These are phyloP conservation scores for Claviceps citrina DNA, from an alignment of 2,329 filamentous ascomycete genomes.

Conservation along the genomic window DNA sequence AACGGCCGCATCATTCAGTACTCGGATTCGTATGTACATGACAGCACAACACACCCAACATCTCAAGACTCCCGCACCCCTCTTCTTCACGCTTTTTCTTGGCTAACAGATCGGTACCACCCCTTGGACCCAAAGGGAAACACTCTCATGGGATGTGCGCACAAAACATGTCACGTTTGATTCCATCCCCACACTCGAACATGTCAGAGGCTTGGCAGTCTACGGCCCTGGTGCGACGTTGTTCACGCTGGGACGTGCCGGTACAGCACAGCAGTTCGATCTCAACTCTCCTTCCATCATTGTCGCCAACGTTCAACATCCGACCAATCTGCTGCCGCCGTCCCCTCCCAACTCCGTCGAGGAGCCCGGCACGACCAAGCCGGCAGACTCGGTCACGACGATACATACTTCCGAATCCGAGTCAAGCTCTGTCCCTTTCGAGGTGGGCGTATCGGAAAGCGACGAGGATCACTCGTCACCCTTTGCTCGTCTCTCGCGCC, in stretches of 20 bases:
- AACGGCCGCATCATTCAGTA: constrained; percentile 91
- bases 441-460: constrained; percentile 50
- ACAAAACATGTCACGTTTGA: constrained; percentile 96
- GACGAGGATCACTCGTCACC: constrained; percentile 67
- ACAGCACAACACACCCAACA: no score
- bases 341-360: constrained; percentile 72
- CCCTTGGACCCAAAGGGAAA: constrained; percentile 45
- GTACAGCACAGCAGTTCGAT: constrained; percentile 90
- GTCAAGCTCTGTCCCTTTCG: constrained; percentile 38
- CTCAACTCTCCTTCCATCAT: constrained; percentile 67
- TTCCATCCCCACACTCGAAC: constrained; percentile 68
- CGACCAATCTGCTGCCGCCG: constrained; percentile 61
- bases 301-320: constrained; percentile 77
- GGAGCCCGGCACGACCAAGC: constrained; percentile 45
- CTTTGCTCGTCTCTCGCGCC: constrained; percentile 57
- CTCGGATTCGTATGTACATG: constrained; percentile 61
- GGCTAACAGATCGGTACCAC: neutral
- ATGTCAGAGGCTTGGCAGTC: constrained; percentile 66
- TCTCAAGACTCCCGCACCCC: neutral
- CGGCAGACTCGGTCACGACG: constrained; percentile 29
- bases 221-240: constrained; percentile 83
- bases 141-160: constrained; percentile 87
- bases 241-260: constrained; percentile 77
- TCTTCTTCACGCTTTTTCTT: neutral
- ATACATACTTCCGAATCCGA: constrained; percentile 38